These are phyloP conservation scores for Colletotrichum sp. DNA, from an alignment of 2,329 filamentous ascomycete genomes.

Conservation along the genomic window DNA sequence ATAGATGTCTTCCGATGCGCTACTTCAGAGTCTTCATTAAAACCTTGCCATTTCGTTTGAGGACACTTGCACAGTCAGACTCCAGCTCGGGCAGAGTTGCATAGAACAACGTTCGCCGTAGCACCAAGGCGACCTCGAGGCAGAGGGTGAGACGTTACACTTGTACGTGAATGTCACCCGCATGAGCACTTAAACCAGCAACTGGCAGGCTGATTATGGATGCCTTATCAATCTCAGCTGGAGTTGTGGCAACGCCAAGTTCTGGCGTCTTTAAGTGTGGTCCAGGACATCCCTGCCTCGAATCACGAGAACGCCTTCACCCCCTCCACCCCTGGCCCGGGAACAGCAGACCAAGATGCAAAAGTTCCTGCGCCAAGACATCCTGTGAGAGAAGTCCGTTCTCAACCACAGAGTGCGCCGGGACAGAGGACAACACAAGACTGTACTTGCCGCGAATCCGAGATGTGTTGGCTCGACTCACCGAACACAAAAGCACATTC, in stretches of 20 bases:
- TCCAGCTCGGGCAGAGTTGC: rapidly evolving
- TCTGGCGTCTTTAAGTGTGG: background rate
- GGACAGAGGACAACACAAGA: background rate
- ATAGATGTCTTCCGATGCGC: background rate
- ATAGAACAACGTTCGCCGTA: rapidly evolving
- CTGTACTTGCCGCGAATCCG: rapidly evolving
- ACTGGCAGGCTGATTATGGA: background rate
- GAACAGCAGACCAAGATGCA: background rate
- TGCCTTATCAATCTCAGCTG: background rate
- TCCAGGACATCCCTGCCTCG: background rate
- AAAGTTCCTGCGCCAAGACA: background rate
- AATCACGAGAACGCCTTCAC: background rate
- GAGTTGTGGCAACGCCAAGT: background rate
- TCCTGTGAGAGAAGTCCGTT: background rate
- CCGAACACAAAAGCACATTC: background rate
- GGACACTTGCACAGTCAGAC: background rate
- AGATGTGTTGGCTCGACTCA: background rate
- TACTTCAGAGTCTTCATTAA: too few species aligned
- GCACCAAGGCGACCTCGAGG: background rate
- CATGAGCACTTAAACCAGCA: background rate
- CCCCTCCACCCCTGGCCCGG: background rate
- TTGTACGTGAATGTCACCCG: rapidly evolving
- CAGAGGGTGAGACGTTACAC: background rate
- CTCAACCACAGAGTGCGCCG: background rate
- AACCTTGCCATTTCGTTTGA: too few species aligned